Percentiles rank a stretch among this genome's conserved stretches.
phyloP scores from a whole-genome alignment of 1,139 yeast species.

The Yamadazyma diospyri region DNA sequence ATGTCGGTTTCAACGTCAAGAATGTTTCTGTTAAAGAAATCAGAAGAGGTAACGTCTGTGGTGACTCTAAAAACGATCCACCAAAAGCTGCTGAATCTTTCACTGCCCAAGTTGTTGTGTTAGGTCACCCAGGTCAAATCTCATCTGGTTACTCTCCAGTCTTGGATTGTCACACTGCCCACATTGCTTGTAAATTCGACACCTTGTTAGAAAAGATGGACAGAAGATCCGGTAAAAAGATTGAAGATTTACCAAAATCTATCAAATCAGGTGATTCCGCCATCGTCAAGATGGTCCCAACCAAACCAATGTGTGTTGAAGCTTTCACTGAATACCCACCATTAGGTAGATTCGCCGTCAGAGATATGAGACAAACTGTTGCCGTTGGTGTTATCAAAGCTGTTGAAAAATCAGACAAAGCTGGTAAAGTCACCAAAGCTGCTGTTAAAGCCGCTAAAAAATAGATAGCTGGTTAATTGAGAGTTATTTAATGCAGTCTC shows the following conservation, averaged over 20 bases:
- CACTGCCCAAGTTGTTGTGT: constrained; percentile 71
- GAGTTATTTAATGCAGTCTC: constrained; percentile 1
- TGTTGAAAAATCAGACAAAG: constrained; percentile 91
- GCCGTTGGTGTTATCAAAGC: constrained; percentile 99
- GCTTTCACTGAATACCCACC: constrained; percentile 98
- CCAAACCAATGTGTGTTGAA: constrained; percentile 91
- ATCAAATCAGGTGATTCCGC: constrained; percentile 8
- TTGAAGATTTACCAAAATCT: constrained; percentile 64
- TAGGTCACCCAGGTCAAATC: constrained; percentile 94
- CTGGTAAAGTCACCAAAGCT: constrained; percentile 99
- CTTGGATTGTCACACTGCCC: constrained; percentile 93
- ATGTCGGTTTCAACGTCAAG: constrained; percentile 93
- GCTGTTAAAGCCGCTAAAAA: constrained; percentile 98
- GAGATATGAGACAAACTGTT: constrained; percentile 99
- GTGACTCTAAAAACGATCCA: constrained; percentile 95
- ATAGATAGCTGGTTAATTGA: constrained; percentile 34
- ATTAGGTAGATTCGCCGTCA: constrained; percentile 98
- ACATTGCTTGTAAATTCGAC: constrained; percentile 90
- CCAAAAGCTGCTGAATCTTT: constrained; percentile 57
- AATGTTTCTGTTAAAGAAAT: constrained; percentile 91
- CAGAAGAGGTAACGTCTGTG: constrained; percentile 94
- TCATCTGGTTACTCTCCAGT: constrained; percentile 93
- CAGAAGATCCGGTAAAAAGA: constrained; percentile 89
- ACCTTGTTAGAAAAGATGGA: constrained; percentile 84
- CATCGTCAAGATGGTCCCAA: constrained; percentile 3